Evolutionary conservation across 1,284 basidiomycete genomes (phyloP), one percentile per base, ranked within the genome.

Genomic region (Ganoderma sinense): DNA sequence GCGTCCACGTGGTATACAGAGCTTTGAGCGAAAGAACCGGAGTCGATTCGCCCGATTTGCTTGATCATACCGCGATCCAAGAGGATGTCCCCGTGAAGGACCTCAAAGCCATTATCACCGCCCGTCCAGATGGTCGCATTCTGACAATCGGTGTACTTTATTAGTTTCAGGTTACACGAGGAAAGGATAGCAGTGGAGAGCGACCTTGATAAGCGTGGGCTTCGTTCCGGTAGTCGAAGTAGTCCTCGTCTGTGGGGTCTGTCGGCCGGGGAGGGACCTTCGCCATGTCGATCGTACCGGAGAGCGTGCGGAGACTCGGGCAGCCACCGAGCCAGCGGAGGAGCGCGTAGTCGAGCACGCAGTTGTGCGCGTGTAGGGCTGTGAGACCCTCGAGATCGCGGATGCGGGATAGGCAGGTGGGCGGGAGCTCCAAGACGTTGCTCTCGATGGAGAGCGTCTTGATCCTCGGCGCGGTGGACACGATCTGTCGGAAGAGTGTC

Each of bases 41-140:
- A 68, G 20, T 77, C 72, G 58, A 87, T 76, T 64, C 82, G 78
- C 0, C 88, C 88, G 59, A 90, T 81, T 51, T 81, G 83, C 73
- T 84, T 82, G 66, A 91, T 86, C 43, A 91, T 73, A 1, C 89
- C 89, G 51, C 85, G 84, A 73, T 87, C 86, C 41, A 91, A 68
- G 20, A 89, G 81, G 23, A 90, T 79, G 71, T 89, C 88, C n/a
- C 85, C 88, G 18, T 76, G 71, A 20, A 89, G 67, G 41, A 88
- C 80, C 69, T 89, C 82, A 1, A 84, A 85, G 26, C 88, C 89
- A 64, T 88, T 85, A 53, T 82, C 75, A 41, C 75, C 75, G 26
- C 89, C 89, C 0, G 89, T 95, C 89, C 90, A 92, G 14, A 92
- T 79, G 1, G 86, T 89, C 4, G 85, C 90, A 71, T 92, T 91